Evolutionary conservation across 139 green algal genomes (phyloP), one percentile per base, ranked within the genome.

Genomic region (Chlorella sp.): DNA sequence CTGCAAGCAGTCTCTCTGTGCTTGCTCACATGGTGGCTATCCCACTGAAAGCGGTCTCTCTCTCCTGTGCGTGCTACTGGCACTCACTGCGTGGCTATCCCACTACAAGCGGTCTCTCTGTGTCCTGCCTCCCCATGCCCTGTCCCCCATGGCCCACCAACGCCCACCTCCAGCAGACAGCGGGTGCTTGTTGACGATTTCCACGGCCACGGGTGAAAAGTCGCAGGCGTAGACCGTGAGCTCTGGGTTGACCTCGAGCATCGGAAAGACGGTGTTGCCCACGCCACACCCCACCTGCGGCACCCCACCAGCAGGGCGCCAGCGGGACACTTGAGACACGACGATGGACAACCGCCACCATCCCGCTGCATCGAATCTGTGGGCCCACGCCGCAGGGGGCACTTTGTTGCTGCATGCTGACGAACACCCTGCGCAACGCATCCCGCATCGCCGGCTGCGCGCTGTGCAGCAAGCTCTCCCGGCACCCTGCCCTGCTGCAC

Each of bases 271-370:
- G 22, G 91, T 89, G 83, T 98, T 99, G 70, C 95, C 95, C 0
- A 86, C 93, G 4, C 95, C 95, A 76, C 95, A 99, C 26, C 95
- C 95, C 5, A 97, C 88, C 91, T 98, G 77, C 17, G 42, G 17
- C 10, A 55, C 10, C 10, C 42, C 17, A 55, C 42, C 42, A 55
- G 42, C 42, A 24, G 10, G 42, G 10, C 17, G 10, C 10, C 42
- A 55, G 42, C 10, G 10, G 17, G 10, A 55, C 42, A 55, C 42
- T 55, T 55, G 42, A 55, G 42, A 55, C 42, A 55, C 42, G 17
- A 17, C 10, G 42, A 17, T 55, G 10, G 42, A 17, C 42, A 55
- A 55, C 10, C 42, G 10, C 10, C 10, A 55, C 42, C 42, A 10
- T 55, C 10, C 42, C 17, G 42, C 17, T 10, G 17, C 42, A 55